Base-by-base conservation (phyloP, 1,284 basidiomycete species). In the Pseudomicrostroma phylloplanum region DNA sequence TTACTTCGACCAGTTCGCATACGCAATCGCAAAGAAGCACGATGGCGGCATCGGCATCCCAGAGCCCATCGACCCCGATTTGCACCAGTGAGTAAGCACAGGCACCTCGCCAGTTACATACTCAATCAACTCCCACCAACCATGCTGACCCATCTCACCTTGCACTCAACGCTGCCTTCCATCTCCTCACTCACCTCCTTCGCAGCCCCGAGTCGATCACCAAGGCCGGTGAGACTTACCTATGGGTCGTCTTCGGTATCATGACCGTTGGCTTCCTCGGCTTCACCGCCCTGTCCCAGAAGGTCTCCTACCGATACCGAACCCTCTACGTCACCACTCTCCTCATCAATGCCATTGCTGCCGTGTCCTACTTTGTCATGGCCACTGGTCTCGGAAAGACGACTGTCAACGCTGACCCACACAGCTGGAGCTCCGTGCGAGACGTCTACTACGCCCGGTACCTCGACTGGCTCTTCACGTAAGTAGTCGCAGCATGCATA, bases 391-490 rank as follows among this genome's bases (percentile, higher is more conserved):
- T 73, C 23, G 71, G 69, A 15, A 67, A 67, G 61, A 65, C 66
- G 46, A 66, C 67, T 36, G 23, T 64, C 55, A 62, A 69, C 11
- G 69, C 71, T 67, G 69, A 67, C 66, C 64, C 68, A 60, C 71
- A 71, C 70, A 70, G 68, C 39, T 68, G 69, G 30, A 67, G 71
- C 56, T 59, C 67, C 62, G 63, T 62, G n/a, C 23, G 60, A 12
- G 67, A 71, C 54, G 71, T 73, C 56, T 68, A 60, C 64, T 71
- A 58, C 40, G 69, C 71, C 57, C 69, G 71, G 60, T 73, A 73
- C 67, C 59, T 73, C 62, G 71, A 73, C 70, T 73, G 71, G 71
- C 61, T 63, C 39, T 57, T 73, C 7, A 73, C 71, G 48, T 71
- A 67, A 23, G 58, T 56, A 2, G 6, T 2, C 21, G 6, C 7